Base-by-base conservation (phyloP, 305 asterid genomes). In the Andrographis paniculata region DNA sequence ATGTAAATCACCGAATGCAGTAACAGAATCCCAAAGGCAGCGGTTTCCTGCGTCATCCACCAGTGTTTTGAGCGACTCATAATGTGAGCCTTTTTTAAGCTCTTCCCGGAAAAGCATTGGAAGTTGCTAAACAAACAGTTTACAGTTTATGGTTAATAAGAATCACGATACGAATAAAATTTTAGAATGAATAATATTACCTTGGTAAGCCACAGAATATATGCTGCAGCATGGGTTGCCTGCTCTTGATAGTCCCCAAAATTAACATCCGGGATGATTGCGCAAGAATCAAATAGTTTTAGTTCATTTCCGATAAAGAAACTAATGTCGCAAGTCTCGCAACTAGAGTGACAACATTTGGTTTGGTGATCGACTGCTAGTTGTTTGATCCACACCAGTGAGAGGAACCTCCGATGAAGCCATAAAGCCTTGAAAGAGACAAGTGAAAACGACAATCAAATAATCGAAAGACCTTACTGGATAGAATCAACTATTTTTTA, bases 351-450 rank as follows among this genome's bases (percentile, higher is more conserved):
- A 53, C 46, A 9, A 10, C 41, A 51, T 42, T 16, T 18, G 40
- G 47, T 55, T 60, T 55, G 58, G 43, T 36, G 50, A 31, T 54
- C 59, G 17, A 27, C 39, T 16, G 66, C 64, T 45, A 73, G 63
- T 59, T 77, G 74, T 49, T 73, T 78, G 70, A 75, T 53, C 95
- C 94, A 83, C 47, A 57, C 50, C 17, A 80, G 64, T 41, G 94
- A 74, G 60, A 91, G 78, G 67, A 91, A 83, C 62, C 99, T 96
- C 0, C 96, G 96, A 55, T 91, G 92, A 53, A 91, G 95, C 99
- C 99, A 87, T 44, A 91, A 40, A 53, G 96, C 93, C 38, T 33
- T 33, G 11, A 13, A 10, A 13, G n/a, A 7, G 12, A 33, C 38
- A 33, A 13, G 38, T 33, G 0, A 33, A 33, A 33, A 33, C 4